These are phyloP conservation scores for Pythium plurisporium DNA, from an alignment of 352 stramenopile genomes.

Conservation along the genomic window DNA sequence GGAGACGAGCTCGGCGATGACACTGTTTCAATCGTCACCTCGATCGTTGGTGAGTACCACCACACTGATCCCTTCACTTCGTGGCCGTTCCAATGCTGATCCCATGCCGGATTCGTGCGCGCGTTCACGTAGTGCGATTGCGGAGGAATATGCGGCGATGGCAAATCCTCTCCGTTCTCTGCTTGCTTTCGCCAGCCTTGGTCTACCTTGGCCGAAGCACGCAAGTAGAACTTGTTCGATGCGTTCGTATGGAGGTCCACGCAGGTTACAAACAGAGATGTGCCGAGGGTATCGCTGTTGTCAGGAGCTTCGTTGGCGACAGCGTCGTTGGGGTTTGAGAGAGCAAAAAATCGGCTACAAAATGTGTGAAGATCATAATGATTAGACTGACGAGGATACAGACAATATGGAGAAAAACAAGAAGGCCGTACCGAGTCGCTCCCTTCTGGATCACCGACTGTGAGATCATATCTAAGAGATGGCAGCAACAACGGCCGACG, in stretches of 20 bases:
- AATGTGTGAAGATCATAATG: not conserved
- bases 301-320: slow-evolving; percentile 27
- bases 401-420: not conserved
- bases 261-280: no score
- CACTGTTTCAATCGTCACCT: slow-evolving; percentile 11
- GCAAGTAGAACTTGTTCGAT: slow-evolving; percentile 47
- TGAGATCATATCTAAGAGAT: slow-evolving; percentile 36
- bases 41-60: slow-evolving; percentile 51
- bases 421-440: slow-evolving; percentile 35
- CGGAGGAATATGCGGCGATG: slow-evolving; percentile 58
- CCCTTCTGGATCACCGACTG: slow-evolving; percentile 39
- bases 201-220: slow-evolving; percentile 63
- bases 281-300: slow-evolving; percentile 43
- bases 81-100: slow-evolving; percentile 63
- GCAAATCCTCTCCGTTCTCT: slow-evolving; percentile 43
- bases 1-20: not conserved
- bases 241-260: slow-evolving; percentile 28
- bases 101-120: slow-evolving; percentile 63
- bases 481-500: not conserved
- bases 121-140: slow-evolving; percentile 84
- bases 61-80: slow-evolving; percentile 49
- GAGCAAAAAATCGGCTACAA: slow-evolving; percentile 55
- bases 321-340: slow-evolving; percentile 30
- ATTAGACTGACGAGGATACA: not conserved
- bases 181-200: slow-evolving; percentile 60